Evolutionary conservation across 1,139 yeast genomes (phyloP).

Genomic region (Geotrichum histeridarum): DNA sequence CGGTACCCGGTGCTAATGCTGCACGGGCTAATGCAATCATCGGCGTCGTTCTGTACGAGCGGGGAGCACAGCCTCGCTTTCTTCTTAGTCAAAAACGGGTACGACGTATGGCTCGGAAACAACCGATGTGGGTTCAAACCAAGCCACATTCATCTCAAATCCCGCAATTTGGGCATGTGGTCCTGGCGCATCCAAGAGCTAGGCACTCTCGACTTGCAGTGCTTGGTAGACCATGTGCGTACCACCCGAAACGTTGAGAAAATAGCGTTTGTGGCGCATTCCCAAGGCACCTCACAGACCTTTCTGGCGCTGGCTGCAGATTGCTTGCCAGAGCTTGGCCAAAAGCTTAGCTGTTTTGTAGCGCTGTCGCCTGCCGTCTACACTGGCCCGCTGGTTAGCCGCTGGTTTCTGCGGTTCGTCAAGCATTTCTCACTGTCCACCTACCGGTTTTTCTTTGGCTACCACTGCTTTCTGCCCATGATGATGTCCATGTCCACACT

Average conservation of each 20-base stretch:
- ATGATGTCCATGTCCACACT: constrained; percentile 35
- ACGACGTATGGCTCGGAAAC: constrained; percentile 92
- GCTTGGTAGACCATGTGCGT: constrained; percentile 60
- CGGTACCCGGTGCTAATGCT: constrained; percentile 61
- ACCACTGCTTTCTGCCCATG: constrained; percentile 34
- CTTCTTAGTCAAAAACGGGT: constrained; percentile 56
- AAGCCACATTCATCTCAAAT: constrained; percentile 46
- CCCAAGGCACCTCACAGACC: constrained; percentile 89
- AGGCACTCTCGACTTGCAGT: constrained; percentile 72
- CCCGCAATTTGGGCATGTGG: constrained; percentile 48
- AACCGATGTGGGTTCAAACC: constrained; percentile 83
- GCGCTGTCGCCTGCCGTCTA: constrained; percentile 88
- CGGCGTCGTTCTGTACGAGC: constrained; percentile 75
- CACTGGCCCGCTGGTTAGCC: constrained; percentile 65
- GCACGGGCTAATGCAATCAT: constrained; percentile 83
- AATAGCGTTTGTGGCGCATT: constrained; percentile 69
- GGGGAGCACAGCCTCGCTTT: constrained; percentile 75
- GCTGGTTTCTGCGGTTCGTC: constrained; percentile 46
- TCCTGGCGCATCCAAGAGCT: constrained; percentile 83
- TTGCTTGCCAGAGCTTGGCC: constrained; percentile 42
- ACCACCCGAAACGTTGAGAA: constrained; percentile 43
- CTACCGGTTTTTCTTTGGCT: constrained; percentile 50
- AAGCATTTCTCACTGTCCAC: constrained; percentile 25
- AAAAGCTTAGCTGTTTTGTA: constrained; percentile 58
- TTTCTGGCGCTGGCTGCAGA: constrained; percentile 54